phyloP scores from a whole-genome alignment of 2,329 filamentous ascomycete species.

The Pseudogymnoascus sp. region DNA sequence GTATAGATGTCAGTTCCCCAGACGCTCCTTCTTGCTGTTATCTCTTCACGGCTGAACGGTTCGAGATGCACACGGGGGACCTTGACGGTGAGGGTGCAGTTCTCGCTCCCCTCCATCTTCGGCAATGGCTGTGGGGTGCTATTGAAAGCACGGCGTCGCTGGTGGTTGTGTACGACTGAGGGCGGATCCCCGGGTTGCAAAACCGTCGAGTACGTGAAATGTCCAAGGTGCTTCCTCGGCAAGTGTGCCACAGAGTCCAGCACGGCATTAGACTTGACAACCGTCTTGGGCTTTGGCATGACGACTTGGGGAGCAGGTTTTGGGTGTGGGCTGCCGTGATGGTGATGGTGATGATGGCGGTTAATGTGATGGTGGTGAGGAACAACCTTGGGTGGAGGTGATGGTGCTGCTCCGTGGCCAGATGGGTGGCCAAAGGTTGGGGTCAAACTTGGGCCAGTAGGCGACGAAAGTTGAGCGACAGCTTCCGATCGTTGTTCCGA shows the following conservation, averaged over 20 bases:
- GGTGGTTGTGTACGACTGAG: conserved; percentile 18
- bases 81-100: conserved; percentile 84
- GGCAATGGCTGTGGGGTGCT: conserved; percentile 66
- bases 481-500: conserved; percentile 50
- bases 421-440: conserved; percentile 44
- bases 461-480: conserved; percentile 39
- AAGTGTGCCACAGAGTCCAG: conserved; percentile 62
- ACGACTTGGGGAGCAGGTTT: conserved; percentile 26
- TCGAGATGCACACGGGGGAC: conserved; percentile 73
- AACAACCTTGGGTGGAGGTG: conserved; percentile 31
- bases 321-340: conserved; percentile 23
- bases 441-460: conserved; percentile 34
- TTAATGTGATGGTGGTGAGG: conserved; percentile 26
- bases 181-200: conserved; percentile 44
- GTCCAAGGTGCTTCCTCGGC: conserved; percentile 74
- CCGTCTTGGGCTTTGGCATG: conserved; percentile 55
- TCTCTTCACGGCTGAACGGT: conserved; percentile 65
- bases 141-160: conserved; percentile 46
- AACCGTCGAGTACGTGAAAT: conserved; percentile 68
- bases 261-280: conserved; percentile 61
- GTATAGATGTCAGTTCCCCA: conserved; percentile 96
- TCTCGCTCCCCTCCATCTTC: conserved; percentile 61
- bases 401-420: conserved; percentile 37
- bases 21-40: conserved; percentile 69
- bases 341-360: conserved; percentile 37